Evolutionary conservation across 2,329 filamentous ascomycete genomes (phyloP), one percentile per base, ranked within the genome.

Genomic region (Blastomyces parvus): DNA sequence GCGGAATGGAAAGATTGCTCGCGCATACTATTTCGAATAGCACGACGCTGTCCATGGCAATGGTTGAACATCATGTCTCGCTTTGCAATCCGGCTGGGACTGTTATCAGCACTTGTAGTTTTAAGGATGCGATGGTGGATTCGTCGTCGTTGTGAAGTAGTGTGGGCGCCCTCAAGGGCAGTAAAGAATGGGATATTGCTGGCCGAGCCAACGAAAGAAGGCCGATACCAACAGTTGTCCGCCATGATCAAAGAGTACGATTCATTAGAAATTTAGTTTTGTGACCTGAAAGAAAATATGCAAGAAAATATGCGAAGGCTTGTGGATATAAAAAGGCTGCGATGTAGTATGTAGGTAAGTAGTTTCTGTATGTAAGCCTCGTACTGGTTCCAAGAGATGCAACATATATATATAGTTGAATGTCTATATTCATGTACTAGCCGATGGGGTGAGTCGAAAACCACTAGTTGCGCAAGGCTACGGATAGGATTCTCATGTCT

Each of bases 71-170:
- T 55, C 59, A 52, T 61, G 38, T 84, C 86, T 71, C 82, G 84
- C 70, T 71, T 71, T 61, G 62, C 66, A 46, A 69, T 66, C 27
- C 72, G 67, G 11, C 84, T 81, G 19, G 87, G 87, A 73, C 87
- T 89, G 75, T 84, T 89, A 78, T 80, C 88, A 67, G 86, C 83
- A 73, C 86, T 88, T 67, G 77, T 83, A 14, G 86, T 85, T 74
- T 90, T 90, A 63, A 76, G 76, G 50, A 90, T 79, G 65, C 86
- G 71, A 42, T 61, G 44, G 44, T 48, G 17, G 27, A 42, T 17
- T 33, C 25, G 27, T 59, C 25, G 40, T 59, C 25, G 57, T 30
- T 48, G 25, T 33, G 57, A 33, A 25, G 19, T 59, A n/a, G 27
- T 30, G 27, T 46, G 57, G 40, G 2, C 22, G 14, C 42, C 30